Percentiles rank a stretch among this genome's conserved stretches.
Evolutionary conservation across 2,329 filamentous ascomycete species (phyloP).

Genomic region (Calonectria pteridis): DNA sequence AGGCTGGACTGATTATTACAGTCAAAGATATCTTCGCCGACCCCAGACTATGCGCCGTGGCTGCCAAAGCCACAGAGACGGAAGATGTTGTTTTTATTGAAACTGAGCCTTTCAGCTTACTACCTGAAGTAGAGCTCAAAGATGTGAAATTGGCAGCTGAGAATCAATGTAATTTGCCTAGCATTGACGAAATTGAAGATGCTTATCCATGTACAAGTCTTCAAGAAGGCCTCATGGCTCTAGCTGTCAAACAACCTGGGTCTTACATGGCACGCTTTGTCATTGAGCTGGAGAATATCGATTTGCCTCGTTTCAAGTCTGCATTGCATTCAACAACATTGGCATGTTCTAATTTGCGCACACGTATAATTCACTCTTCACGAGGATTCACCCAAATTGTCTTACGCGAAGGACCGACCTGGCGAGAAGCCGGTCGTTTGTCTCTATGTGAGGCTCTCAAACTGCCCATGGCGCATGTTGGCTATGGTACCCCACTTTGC

Average conservation of each 20-base stretch:
- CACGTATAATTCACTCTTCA: neutral
- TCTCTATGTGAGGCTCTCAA: neutral
- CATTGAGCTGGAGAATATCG: neutral
- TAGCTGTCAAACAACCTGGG: slow-evolving; percentile 17
- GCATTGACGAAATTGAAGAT: neutral
- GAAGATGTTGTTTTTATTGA: neutral
- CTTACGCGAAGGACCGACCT: neutral
- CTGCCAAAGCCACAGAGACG: neutral
- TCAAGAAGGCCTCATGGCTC: slow-evolving; percentile 6
- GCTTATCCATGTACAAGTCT: neutral
- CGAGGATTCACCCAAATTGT: neutral
- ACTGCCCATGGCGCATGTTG: neutral
- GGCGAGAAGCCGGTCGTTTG: neutral
- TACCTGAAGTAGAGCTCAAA: neutral
- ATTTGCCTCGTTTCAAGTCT: neutral
- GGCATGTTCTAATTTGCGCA: neutral
- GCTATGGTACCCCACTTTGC: neutral
- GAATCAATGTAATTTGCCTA: neutral
- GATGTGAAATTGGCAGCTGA: neutral
- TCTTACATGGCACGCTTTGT: slow-evolving; percentile 21
- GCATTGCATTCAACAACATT: neutral
- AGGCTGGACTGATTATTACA: neutral
- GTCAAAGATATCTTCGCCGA: slow-evolving; percentile 24
- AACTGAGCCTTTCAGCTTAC: neutral
- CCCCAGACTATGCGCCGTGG: neutral